Percentiles rank a stretch among this genome's conserved stretches.
Evolutionary conservation across 345 rosid species (phyloP).

Genomic region (Citrus australasica): DNA sequence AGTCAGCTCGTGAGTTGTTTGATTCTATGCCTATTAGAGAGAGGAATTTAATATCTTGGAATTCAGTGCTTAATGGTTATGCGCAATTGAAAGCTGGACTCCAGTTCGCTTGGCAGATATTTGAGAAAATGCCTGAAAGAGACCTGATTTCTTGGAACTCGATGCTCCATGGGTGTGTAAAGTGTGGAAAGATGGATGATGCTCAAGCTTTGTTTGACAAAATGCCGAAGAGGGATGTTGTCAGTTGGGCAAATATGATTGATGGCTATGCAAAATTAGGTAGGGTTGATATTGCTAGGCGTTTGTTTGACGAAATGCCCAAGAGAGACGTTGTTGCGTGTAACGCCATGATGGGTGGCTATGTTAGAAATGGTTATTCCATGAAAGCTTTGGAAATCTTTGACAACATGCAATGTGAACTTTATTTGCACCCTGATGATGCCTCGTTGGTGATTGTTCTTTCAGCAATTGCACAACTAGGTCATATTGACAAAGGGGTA

Average conservation of each 20-base stretch:
- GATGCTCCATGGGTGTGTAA: constrained; percentile 38
- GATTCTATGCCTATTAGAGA: constrained; percentile 38
- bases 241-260: constrained; percentile 44
- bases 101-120: constrained; percentile 37
- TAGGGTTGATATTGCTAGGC: constrained; percentile 21
- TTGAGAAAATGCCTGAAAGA: constrained; percentile 50
- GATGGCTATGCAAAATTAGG: constrained; percentile 44
- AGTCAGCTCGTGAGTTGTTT: constrained; percentile 42
- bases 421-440: constrained; percentile 26
- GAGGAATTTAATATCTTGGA: constrained; percentile 61
- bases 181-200: constrained; percentile 35
- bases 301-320: constrained; percentile 37
- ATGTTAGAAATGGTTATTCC: constrained; percentile 27
- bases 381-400: constrained; percentile 40
- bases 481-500: constrained; percentile 29
- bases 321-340: constrained; percentile 41
- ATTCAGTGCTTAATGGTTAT: constrained; percentile 58
- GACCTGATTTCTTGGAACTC: constrained; percentile 49
- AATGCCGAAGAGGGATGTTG: constrained; percentile 43
- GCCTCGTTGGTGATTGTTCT: constrained; percentile 32
- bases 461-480: constrained; percentile 38
- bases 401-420: constrained; percentile 20
- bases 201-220: constrained; percentile 37
- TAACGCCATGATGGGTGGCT: constrained; percentile 46
- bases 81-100: constrained; percentile 34